These are phyloP conservation scores for Diaporthe citriasiana DNA, from an alignment of 2,329 filamentous ascomycete genomes.

Conservation along the genomic window DNA sequence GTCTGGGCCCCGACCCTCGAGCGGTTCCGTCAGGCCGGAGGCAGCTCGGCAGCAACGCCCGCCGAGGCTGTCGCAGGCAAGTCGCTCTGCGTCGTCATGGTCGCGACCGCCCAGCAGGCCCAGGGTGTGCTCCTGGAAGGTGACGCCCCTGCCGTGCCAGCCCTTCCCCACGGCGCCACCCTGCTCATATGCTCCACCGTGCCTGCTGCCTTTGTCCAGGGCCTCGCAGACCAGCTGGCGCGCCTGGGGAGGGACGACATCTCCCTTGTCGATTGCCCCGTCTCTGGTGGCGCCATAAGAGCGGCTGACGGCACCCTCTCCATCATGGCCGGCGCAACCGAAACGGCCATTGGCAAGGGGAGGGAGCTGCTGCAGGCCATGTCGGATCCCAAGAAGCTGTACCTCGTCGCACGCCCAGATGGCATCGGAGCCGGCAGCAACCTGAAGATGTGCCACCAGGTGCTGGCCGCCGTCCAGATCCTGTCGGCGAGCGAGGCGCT, in stretches of 20 bases:
- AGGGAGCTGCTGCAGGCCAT: slow-evolving; percentile 73
- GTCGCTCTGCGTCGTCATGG: slow-evolving; percentile 79
- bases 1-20: slow-evolving; percentile 77
- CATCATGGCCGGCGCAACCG: slow-evolving; percentile 78
- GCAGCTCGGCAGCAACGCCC: slow-evolving; percentile 70
- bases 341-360: slow-evolving; percentile 69
- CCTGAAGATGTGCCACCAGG: slow-evolving; percentile 75
- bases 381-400: slow-evolving; percentile 73
- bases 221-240: slow-evolving; percentile 69
- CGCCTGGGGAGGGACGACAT: slow-evolving; percentile 72
- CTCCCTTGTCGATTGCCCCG: slow-evolving; percentile 77
- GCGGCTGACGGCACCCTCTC: slow-evolving; percentile 80
- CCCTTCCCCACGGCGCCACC: slow-evolving; percentile 69
- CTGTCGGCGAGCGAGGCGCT: slow-evolving; percentile 71
- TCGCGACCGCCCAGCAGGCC: slow-evolving; percentile 79
- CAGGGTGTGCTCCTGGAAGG: slow-evolving; percentile 75
- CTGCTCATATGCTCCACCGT: slow-evolving; percentile 80
- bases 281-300: slow-evolving; percentile 78
- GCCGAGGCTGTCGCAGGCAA: slow-evolving; percentile 72
- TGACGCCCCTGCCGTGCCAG: slow-evolving; percentile 61
- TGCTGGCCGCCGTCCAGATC: slow-evolving; percentile 75
- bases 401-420: slow-evolving; percentile 66
- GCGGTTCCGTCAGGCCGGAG: slow-evolving; percentile 74
- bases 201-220: slow-evolving; percentile 74
- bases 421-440: slow-evolving; percentile 72